Evolutionary conservation across 2,329 filamentous ascomycete species (phyloP).

Genomic region (Diatrype stigma): DNA sequence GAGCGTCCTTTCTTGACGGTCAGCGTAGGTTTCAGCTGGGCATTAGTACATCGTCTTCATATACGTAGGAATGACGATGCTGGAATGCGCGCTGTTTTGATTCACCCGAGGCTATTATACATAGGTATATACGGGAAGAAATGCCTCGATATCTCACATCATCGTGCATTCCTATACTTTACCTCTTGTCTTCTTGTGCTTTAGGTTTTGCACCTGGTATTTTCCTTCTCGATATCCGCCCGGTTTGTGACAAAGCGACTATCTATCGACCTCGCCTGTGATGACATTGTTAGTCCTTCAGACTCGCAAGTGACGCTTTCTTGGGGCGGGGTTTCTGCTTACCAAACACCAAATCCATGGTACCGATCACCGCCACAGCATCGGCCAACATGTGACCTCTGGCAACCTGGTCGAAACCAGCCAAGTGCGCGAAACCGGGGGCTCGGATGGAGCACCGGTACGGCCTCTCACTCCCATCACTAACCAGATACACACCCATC

Average conservation of each 20-base stretch:
- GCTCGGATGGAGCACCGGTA: slow-evolving; percentile 98
- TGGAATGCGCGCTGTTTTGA: background rate
- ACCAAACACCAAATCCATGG: slow-evolving; percentile 88
- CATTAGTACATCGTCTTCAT: background rate
- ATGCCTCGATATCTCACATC: background rate
- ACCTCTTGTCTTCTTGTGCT: slow-evolving; percentile 23
- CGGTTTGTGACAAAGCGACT: slow-evolving; percentile 21
- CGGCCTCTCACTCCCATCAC: slow-evolving; percentile 90
- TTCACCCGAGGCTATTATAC: background rate
- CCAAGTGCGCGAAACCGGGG: slow-evolving; percentile 91
- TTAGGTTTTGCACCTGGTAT: slow-evolving; percentile 8
- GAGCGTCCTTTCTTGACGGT: no score
- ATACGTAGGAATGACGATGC: background rate
- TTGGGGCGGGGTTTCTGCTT: slow-evolving; percentile 31
- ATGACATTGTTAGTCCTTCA: slow-evolving; percentile 28
- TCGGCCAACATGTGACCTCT: slow-evolving; percentile 93
- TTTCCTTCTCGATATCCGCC: slow-evolving; percentile 8
- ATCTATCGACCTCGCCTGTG: slow-evolving; percentile 59
- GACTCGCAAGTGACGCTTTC: background rate
- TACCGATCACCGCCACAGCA: slow-evolving; percentile 90
- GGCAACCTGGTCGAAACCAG: slow-evolving; percentile 88
- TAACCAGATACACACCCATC: slow-evolving; percentile 97
- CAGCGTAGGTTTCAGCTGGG: background rate
- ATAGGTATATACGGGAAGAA: background rate
- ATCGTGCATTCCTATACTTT: slow-evolving; percentile 19